Evolutionary conservation across 192 early-diverging fungal species (phyloP), one percentile per base, ranked within the genome.

Genomic region (Coemansia sp.): DNA sequence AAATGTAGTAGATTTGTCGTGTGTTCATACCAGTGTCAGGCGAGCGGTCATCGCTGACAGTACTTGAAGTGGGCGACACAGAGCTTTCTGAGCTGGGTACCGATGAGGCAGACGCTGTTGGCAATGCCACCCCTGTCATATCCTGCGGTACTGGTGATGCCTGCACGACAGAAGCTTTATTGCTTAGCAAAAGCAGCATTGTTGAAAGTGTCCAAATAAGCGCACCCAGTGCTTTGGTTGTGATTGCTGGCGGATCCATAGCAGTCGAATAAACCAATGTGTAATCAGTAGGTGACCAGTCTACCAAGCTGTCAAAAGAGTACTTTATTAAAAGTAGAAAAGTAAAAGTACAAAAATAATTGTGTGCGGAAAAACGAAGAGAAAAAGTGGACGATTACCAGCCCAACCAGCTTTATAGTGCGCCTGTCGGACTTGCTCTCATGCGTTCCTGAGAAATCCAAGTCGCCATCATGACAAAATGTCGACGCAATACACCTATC

Each of bases 1-100:
- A 44, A n/a, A 64, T 56, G 28, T 71, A 71, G 69, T 71, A 67
- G 1, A 67, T 52, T 28, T 67, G 63, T 10, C 26, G 37, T 8
- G 58, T 18, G 58, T 42, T 48, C 26, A 51, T 34, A 14, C 38
- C 44, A 50, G 12, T 11, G 18, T 12, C 18, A 10, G 37, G 12
- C 25, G 34, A 15, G 24, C n/a, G 12, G 31, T 56, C 34, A 31
- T 36, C 5, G 40, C 15, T n/a, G 15, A 14, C 10, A n/a, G 14
- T 1, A 14, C 15, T 44, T 12, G 10, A 3, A 5, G 40, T 44
- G 15, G 40, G 40, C 40, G 40, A 44, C 40, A 44, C 14, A 15
- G 40, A 44, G 40, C 40, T n/a, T 44, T 44, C 40, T n/a, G 40
- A 44, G 15, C 0, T 44, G 15, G 40, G 0, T 44, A n/a, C 40